A percentile compares a stretch with the other conserved stretches of the same genome.
Evolutionary conservation across 306 rosid species (phyloP).

Genomic region (Dryas drummondii): DNA sequence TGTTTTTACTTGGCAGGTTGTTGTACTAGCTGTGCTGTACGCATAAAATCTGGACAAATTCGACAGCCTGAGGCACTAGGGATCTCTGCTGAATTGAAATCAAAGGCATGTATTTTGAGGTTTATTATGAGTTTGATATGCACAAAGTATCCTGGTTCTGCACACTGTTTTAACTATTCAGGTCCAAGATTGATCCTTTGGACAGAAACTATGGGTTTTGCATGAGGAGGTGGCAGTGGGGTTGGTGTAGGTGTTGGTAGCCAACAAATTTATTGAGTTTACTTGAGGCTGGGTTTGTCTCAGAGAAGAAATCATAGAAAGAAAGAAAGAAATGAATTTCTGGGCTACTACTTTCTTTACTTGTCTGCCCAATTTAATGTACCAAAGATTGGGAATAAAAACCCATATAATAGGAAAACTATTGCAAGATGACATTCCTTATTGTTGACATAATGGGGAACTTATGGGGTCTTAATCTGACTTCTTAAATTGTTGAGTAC

Average conservation of each 20-base stretch:
- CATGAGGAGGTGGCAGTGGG: not conserved
- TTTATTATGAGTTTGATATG: not conserved
- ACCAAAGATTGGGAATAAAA: not conserved
- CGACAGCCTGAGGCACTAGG: slow-evolving; percentile 98
- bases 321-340: not conserved
- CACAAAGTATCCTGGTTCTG: not conserved
- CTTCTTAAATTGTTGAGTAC: not conserved
- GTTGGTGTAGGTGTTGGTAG: not conserved
- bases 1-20: slow-evolving; percentile 60
- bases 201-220: not conserved
- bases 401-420: not conserved
- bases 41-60: slow-evolving; percentile 79
- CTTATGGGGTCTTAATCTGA: not conserved
- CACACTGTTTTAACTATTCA: not conserved
- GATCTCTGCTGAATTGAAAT: slow-evolving; percentile 84
- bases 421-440: not conserved
- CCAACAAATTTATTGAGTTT: not conserved
- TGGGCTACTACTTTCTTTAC: not conserved
- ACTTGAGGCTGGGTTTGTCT: not conserved
- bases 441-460: not conserved
- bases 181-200: not conserved
- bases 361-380: not conserved
- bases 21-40: slow-evolving; percentile 98
- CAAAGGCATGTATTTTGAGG: slow-evolving; percentile 47
- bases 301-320: not conserved